Base-by-base conservation (phyloP, 1,139 yeast genomes). In the Pneumocystis jirovecii region DNA sequence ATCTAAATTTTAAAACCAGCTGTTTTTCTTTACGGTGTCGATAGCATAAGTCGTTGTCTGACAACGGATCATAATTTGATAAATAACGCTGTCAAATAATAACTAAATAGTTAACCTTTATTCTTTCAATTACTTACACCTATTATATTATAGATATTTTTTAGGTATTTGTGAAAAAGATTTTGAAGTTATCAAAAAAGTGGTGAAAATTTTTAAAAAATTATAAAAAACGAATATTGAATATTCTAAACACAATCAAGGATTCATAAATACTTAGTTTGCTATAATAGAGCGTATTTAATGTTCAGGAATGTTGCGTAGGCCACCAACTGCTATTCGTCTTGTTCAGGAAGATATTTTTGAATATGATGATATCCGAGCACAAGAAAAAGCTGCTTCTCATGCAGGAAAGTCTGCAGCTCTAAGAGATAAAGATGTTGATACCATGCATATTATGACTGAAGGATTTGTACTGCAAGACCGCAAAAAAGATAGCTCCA, bases 281-380 rank as follows among this genome's bases (percentile, higher is more conserved):
- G 19, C 29, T 56, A 15, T 17, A 31, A 3, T 15, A 17, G n/a
- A 31, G 6, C 15, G 19, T 35, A 56, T 35, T 35, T 56, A 21
- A 21, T 3, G 19, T 39, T 42, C 1, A 60, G 25, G n/a, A 31
- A 60, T 60, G 61, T 6, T 60, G 5, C 61, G 61, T 12, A 19
- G 61, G 31, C 45, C 44, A 15, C 45, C 61, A 19, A 60, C 61
- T 21, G 31, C 29, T 21, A 39, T 60, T 31, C 45, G 45, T 31
- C 40, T 60, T 29, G 61, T 60, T 25, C 61, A 60, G 10, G 61
- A 60, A 31, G 61, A 60, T 60, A 60, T 60, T 21, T 39, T 39
- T 42, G 61, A 60, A 31, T 60, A 60, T 25, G 61, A 60, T 31
- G 61, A 60, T 60, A 50, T 50, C 21, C 57, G 57, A 50, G 57